Percentiles rank a stretch among this genome's conserved stretches.
Conservation (phyloP, 2,329 filamentous ascomycete genomes). For the Zasmidium angulare region DNA sequence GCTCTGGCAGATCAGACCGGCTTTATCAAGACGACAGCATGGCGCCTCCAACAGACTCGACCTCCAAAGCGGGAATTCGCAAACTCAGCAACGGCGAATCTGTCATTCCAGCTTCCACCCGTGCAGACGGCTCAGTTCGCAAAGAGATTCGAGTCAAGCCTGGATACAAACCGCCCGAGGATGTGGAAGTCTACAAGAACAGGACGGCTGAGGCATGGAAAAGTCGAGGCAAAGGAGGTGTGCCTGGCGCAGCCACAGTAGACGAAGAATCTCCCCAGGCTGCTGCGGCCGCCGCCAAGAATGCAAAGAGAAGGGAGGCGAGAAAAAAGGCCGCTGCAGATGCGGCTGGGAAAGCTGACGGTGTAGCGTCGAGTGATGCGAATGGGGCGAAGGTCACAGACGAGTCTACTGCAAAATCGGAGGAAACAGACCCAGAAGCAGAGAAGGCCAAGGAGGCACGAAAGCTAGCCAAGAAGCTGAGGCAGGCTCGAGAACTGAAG, state of each 20-base stretch:
- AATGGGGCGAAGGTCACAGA: slow-evolving; percentile 55
- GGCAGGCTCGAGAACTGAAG: slow-evolving; percentile 86
- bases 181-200: slow-evolving; percentile 95
- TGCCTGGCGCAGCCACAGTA: slow-evolving; percentile 70
- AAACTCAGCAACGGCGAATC: slow-evolving; percentile 75
- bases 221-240: slow-evolving; percentile 65
- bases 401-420: slow-evolving; percentile 33
- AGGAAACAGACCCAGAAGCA: slow-evolving; percentile 64
- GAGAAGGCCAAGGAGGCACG: slow-evolving; percentile 92
- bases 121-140: slow-evolving; percentile 85
- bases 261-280: slow-evolving; percentile 43
- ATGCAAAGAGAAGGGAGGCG: slow-evolving; percentile 74
- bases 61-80: slow-evolving; percentile 57
- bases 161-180: slow-evolving; percentile 90
- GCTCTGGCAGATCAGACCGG: slow-evolving; percentile 1
- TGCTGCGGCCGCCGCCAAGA: slow-evolving; percentile 66
- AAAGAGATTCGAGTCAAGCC: slow-evolving; percentile 93
- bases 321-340: slow-evolving; percentile 59
- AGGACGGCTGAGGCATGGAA: slow-evolving; percentile 83
- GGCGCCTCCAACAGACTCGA: slow-evolving; percentile 37
- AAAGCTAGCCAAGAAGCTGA: slow-evolving; percentile 89
- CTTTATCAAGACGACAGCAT: slow-evolving; percentile 34
- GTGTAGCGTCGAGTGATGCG: slow-evolving; percentile 69
- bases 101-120: slow-evolving; percentile 82
- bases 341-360: slow-evolving; percentile 56